These are phyloP conservation scores for Lentinula aciculospora DNA, from an alignment of 768 basidiomycete genomes.

Conservation along the genomic window DNA sequence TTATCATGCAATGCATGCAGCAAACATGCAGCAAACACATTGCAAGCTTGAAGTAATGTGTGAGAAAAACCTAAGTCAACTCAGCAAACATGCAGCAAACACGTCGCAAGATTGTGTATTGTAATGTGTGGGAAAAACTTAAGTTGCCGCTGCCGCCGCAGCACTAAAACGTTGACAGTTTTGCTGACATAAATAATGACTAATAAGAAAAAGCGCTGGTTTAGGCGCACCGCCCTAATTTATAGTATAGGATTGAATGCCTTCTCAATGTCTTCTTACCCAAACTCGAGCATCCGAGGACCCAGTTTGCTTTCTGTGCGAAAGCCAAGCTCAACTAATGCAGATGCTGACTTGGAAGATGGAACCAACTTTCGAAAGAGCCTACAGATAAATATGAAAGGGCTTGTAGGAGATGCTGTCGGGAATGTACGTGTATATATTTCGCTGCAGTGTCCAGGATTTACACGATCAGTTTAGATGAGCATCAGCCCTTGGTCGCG, in stretches of 20 bases:
- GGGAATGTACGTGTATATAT: slow-evolving; percentile 57
- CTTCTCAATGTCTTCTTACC: background rate
- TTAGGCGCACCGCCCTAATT: background rate
- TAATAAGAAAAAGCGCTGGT: no score
- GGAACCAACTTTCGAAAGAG: slow-evolving; percentile 52
- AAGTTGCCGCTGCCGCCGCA: no score
- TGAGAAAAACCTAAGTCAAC: no score
- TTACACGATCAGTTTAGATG: slow-evolving; percentile 49
- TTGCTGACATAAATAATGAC: no score
- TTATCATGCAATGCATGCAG: no score
- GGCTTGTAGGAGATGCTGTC: slow-evolving; percentile 73
- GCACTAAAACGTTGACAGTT: no score
- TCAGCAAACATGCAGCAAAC: no score
- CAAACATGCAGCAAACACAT: no score
- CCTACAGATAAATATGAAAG: slow-evolving; percentile 76
- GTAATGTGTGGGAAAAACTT: no score
- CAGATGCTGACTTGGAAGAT: slow-evolving; percentile 33
- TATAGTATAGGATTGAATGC: background rate
- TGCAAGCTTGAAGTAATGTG: no score
- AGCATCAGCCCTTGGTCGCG: slow-evolving; percentile 85
- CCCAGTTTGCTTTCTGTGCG: background rate
- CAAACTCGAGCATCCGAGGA: background rate
- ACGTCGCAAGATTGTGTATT: no score
- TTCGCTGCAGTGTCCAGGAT: background rate
- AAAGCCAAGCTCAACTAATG: background rate